Conservation (phyloP, 2,329 filamentous ascomycete species). For the Didymella keratinophila region DNA sequence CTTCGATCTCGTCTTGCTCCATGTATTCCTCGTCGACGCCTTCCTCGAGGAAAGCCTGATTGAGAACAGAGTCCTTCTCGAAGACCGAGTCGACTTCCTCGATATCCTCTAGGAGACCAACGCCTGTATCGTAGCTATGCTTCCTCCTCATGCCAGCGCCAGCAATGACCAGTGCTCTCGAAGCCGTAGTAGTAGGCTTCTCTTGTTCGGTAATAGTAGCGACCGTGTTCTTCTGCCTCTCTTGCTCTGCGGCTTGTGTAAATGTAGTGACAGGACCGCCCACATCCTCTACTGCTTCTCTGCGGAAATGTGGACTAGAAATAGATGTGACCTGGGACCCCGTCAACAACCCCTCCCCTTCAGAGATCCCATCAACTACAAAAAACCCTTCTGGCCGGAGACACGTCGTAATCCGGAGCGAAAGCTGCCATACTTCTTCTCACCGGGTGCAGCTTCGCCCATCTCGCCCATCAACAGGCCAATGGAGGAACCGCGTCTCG, state of each 20-base stretch:
- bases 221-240: slow-evolving; percentile 16
- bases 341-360: slow-evolving; percentile 37
- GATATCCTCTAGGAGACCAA: slow-evolving; percentile 14
- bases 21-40: not conserved
- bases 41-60: slow-evolving; percentile 27
- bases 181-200: not conserved
- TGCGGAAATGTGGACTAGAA: slow-evolving; percentile 38
- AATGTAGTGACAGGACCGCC: slow-evolving; percentile 22
- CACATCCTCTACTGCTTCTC: slow-evolving; percentile 39
- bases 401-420: slow-evolving; percentile 51
- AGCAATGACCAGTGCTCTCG: slow-evolving; percentile 16
- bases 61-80: slow-evolving; percentile 24
- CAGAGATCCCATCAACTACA: slow-evolving; percentile 52
- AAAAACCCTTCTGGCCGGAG: slow-evolving; percentile 60
- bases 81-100: slow-evolving; percentile 14
- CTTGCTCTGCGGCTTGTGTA: not conserved
- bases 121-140: slow-evolving; percentile 17
- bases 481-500: slow-evolving; percentile 55
- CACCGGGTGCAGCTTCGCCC: slow-evolving; percentile 40
- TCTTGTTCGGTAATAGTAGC: slow-evolving; percentile 11
- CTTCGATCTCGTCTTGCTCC: slow-evolving; percentile 18
- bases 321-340: slow-evolving; percentile 40
- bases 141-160: slow-evolving; percentile 19
- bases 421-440: slow-evolving; percentile 46
- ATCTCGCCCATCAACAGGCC: slow-evolving; percentile 50